phyloP scores from a whole-genome alignment of 192 early-diverging fungal species.

The Chytriomyces hyalinus region DNA sequence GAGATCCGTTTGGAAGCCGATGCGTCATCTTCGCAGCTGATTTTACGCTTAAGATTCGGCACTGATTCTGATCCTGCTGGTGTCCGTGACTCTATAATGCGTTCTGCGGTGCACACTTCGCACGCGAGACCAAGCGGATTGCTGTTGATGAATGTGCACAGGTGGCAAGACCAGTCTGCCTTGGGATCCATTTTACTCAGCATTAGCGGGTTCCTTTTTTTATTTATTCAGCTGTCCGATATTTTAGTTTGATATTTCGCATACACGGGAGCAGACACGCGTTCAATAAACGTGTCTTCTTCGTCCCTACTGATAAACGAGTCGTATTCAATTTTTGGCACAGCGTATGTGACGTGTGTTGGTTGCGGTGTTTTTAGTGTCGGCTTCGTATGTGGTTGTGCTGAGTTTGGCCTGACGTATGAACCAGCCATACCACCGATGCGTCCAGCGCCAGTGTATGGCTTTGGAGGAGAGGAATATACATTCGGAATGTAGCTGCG shows the following conservation, averaged over 20 bases:
- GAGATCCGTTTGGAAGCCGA: background rate
- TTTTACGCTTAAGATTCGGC: background rate
- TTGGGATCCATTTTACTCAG: too few relatives aligned
- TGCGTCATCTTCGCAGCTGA: background rate
- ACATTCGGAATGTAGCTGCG: too few relatives aligned
- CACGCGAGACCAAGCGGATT: constrained; percentile 6
- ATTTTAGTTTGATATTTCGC: constrained; percentile 7
- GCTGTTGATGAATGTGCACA: constrained; percentile 18
- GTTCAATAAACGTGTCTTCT: constrained; percentile 35
- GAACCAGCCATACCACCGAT: too few relatives aligned
- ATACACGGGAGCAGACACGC: constrained; percentile 11
- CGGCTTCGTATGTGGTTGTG: too few relatives aligned
- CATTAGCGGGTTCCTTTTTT: too few relatives aligned
- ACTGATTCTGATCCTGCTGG: background rate
- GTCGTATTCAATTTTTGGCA: constrained; percentile 31
- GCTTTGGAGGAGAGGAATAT: too few relatives aligned
- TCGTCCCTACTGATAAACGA: constrained; percentile 17
- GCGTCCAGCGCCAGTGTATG: too few relatives aligned
- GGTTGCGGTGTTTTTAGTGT: background rate
- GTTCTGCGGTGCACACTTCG: constrained; percentile 14
- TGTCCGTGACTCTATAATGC: background rate
- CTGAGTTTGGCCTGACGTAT: too few relatives aligned
- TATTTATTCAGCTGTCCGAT: too few relatives aligned
- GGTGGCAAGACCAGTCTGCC: background rate
- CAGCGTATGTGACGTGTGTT: constrained; percentile 8